A percentile compares a stretch with the other conserved stretches of the same genome.
Evolutionary conservation across 345 rosid species (phyloP).

Genomic region (Bruguiera gymnorhiza): DNA sequence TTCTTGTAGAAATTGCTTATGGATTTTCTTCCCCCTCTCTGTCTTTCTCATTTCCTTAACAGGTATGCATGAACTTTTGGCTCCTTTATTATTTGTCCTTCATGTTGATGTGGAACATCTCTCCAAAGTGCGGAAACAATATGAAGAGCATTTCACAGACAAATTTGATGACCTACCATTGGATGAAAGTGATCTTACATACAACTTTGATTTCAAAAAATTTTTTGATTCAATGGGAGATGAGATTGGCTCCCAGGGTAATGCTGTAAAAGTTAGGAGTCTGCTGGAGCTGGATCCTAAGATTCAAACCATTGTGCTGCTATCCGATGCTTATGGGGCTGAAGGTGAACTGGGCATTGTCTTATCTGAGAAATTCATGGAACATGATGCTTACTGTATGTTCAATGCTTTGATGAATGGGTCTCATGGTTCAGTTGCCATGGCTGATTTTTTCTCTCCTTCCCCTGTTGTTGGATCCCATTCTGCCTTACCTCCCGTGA

Average conservation of each 20-base stretch:
- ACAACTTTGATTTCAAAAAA: conserved; percentile 79
- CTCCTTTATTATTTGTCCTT: conserved; percentile 86
- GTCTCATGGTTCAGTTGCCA: conserved; percentile 63
- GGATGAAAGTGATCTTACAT: conserved; percentile 65
- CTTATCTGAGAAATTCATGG: conserved; percentile 94
- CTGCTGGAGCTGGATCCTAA: conserved; percentile 85
- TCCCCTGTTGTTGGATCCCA: conserved; percentile 51
- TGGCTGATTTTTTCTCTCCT: conserved; percentile 77
- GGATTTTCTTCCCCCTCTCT: conserved; percentile 5
- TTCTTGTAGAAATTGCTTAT: neutral
- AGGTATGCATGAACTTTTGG: conserved; percentile 99
- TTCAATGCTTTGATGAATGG: conserved; percentile 93
- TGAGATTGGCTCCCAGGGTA: conserved; percentile 50
- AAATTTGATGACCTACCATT: conserved; percentile 78
- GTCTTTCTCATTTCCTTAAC: conserved; percentile 12
- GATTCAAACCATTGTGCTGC: conserved; percentile 54
- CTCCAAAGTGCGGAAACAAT: conserved; percentile 67
- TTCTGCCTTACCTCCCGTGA: conserved; percentile 70
- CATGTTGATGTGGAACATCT: conserved; percentile 81
- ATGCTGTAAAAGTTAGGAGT: conserved; percentile 45
- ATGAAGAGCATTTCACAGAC: conserved; percentile 86
- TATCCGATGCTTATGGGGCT: conserved; percentile 92
- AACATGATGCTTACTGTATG: conserved; percentile 97
- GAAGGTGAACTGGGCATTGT: conserved; percentile 97
- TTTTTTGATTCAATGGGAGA: conserved; percentile 60